Conservation (phyloP, 108 stramenopile species). For the Stephanodiscus minutulus region DNA sequence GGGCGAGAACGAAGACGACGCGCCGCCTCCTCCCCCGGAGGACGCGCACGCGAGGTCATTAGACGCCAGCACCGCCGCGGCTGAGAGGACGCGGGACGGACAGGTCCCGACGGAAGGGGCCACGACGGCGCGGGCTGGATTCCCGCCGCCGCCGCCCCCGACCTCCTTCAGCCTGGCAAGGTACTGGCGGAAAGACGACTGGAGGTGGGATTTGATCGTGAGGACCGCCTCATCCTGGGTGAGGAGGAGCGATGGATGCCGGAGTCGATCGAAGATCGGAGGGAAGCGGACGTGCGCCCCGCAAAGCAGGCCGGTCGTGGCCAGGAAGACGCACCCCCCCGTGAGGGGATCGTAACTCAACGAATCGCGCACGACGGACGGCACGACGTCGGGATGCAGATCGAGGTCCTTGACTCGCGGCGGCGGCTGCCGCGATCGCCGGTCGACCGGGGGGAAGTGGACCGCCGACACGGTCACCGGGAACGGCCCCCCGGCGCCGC, state of each 20-base stretch:
- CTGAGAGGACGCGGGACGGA: slow-evolving; percentile 30
- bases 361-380: slow-evolving; percentile 17
- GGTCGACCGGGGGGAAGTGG: slow-evolving; percentile 9
- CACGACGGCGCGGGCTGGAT: slow-evolving; percentile 17
- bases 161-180: slow-evolving; percentile 2
- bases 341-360: slow-evolving; percentile 34
- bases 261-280: neutral
- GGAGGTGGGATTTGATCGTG: slow-evolving; percentile 35
- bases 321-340: slow-evolving; percentile 38
- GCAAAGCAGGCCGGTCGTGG: slow-evolving; percentile 31
- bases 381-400: slow-evolving; percentile 16
- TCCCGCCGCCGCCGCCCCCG: slow-evolving; percentile 1
- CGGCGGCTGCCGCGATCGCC: neutral
- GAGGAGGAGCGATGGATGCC: slow-evolving; percentile 3
- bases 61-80: slow-evolving; percentile 36
- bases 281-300: slow-evolving; percentile 39
- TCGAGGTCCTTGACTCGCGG: slow-evolving; percentile 37
- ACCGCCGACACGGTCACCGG: slow-evolving; percentile 35
- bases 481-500: slow-evolving; percentile 2
- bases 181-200: slow-evolving; percentile 40
- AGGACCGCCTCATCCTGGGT: slow-evolving; percentile 18
- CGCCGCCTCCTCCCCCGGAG: slow-evolving; percentile 2
- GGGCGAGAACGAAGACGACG: slow-evolving; percentile 8
- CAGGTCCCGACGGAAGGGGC: slow-evolving; percentile 34
- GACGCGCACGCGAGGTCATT: slow-evolving; percentile 10